Evolutionary conservation across 331 rosid genomes (phyloP).

Genomic region (Cydonia oblonga): DNA sequence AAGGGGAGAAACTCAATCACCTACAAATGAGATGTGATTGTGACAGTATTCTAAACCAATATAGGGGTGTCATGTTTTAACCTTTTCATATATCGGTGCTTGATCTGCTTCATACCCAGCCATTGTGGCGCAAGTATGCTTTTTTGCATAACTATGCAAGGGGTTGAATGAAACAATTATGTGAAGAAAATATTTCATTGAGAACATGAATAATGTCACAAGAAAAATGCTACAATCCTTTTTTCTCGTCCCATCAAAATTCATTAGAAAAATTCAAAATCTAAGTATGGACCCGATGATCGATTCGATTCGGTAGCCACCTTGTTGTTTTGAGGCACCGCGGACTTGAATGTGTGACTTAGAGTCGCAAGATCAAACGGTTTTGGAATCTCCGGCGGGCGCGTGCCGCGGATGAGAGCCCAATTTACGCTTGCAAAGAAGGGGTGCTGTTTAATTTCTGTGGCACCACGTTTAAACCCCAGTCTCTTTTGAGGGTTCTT

Average conservation of each 20-base stretch:
- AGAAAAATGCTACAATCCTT: not conserved
- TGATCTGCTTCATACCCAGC: no score
- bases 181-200: conserved; percentile 11
- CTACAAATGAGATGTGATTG: not conserved
- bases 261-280: conserved; percentile 42
- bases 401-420: conserved; percentile 47
- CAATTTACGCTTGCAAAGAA: conserved; percentile 46
- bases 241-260: not conserved
- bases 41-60: no score
- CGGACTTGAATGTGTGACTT: conserved; percentile 16
- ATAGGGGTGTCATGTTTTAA: no score
- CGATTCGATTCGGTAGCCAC: conserved; percentile 26
- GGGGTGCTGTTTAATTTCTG: conserved; percentile 51
- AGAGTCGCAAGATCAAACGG: conserved; percentile 30
- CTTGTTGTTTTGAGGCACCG: conserved; percentile 22
- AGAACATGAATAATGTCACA: conserved; percentile 23
- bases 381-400: conserved; percentile 46
- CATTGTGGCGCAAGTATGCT: no score
- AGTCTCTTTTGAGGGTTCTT: conserved; percentile 48
- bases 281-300: conserved; percentile 44
- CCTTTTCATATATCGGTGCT: not conserved
- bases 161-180: not conserved
- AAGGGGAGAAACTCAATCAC: no score
- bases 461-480: conserved; percentile 42
- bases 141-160: not conserved